phyloP scores from a whole-genome alignment of 306 rosid species.

The Parietaria judaica region DNA sequence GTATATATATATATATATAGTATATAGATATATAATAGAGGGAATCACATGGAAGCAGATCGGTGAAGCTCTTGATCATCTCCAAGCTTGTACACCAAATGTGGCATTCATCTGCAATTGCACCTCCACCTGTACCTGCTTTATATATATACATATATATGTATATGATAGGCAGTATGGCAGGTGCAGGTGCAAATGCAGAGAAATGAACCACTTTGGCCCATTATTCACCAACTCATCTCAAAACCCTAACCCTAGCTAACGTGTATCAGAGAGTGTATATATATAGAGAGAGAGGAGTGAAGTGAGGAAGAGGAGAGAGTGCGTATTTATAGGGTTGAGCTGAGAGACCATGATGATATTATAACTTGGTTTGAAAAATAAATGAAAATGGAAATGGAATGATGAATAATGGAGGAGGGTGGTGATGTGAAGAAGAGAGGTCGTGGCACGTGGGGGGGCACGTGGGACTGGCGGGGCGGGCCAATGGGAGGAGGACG shows the following conservation, averaged over 20 bases:
- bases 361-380: neutral
- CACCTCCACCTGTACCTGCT: slow-evolving; percentile 18
- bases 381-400: neutral
- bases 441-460: slow-evolving; percentile 20
- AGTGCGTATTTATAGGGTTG: neutral
- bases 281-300: neutral
- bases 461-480: slow-evolving; percentile 24
- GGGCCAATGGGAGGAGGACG: slow-evolving; percentile 11
- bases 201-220: slow-evolving; percentile 26
- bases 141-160: neutral
- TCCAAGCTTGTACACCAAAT: neutral
- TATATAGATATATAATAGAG: too few relatives aligned
- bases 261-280: neutral
- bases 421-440: neutral
- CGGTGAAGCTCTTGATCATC: too few relatives aligned
- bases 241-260: neutral
- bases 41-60: too few relatives aligned
- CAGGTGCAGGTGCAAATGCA: slow-evolving; percentile 55
- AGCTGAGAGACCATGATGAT: neutral
- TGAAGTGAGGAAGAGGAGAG: neutral
- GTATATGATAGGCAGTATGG: neutral
- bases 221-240: neutral
- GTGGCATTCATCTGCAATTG: slow-evolving; percentile 26
- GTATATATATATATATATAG: too few relatives aligned
- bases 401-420: too few relatives aligned